Evolutionary conservation across 2,329 filamentous ascomycete genomes (phyloP).

Genomic region (Clarireedia paspali): DNA sequence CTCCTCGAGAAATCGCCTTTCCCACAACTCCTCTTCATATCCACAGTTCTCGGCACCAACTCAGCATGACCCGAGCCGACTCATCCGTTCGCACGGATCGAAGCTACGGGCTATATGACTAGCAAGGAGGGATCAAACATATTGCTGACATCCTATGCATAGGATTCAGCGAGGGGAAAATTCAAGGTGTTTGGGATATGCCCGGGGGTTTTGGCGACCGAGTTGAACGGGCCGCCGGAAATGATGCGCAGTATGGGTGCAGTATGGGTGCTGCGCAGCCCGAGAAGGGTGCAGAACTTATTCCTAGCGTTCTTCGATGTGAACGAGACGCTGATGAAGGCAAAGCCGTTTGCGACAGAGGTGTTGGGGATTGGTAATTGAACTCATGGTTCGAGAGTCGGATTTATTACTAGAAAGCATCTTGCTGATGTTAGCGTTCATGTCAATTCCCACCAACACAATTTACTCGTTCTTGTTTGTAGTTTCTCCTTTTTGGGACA

Average conservation of each 20-base stretch:
- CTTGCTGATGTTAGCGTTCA: no score
- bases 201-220: constrained; percentile 23
- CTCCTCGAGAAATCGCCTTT: constrained; percentile 27
- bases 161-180: constrained; percentile 14
- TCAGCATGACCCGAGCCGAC: constrained; percentile 7
- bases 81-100: constrained; percentile 9
- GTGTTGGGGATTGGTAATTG: neutral
- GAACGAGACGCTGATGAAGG: constrained; percentile 14
- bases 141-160: constrained; percentile 25
- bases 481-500: no score
- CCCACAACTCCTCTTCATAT: constrained; percentile 26
- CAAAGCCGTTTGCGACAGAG: neutral
- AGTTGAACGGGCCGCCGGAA: constrained; percentile 16
- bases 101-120: constrained; percentile 17
- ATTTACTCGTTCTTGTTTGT: no score
- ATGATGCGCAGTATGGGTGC: constrained; percentile 2
- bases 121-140: constrained; percentile 28
- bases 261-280: constrained; percentile 8
- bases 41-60: constrained; percentile 18
- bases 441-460: no score
- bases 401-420: no score
- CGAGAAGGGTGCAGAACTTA: constrained; percentile 20
- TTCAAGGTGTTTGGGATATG: constrained; percentile 27
- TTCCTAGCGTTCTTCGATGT: constrained; percentile 22
- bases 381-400: no score